phyloP scores from a whole-genome alignment of 306 rosid genomes.

The Myrica gale region DNA sequence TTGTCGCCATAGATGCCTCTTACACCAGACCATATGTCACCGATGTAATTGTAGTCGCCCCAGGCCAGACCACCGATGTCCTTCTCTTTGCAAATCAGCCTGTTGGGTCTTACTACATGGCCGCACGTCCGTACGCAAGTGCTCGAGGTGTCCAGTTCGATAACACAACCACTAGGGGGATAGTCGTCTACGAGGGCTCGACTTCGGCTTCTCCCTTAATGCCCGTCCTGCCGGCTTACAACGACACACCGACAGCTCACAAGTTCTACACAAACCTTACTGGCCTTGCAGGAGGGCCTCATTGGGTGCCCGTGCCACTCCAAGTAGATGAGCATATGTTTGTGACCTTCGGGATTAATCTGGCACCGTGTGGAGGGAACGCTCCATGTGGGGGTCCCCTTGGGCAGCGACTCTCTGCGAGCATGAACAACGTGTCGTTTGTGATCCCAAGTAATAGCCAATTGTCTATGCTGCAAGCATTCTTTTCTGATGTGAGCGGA shows the following conservation, averaged over 20 bases:
- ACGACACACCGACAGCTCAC: conserved; percentile 53
- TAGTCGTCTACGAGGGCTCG: conserved; percentile 40
- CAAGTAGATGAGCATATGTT: conserved; percentile 58
- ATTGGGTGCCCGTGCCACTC: conserved; percentile 52
- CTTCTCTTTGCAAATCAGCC: conserved; percentile 42
- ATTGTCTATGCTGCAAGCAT: conserved; percentile 56
- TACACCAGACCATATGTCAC: conserved; percentile 53
- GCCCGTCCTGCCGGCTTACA: conserved; percentile 42
- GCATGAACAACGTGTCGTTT: conserved; percentile 50
- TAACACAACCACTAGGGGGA: conserved; percentile 42
- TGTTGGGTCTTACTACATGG: conserved; percentile 65
- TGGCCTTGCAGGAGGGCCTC: conserved; percentile 38
- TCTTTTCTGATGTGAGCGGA: conserved; percentile 27
- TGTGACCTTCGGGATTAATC: conserved; percentile 39
- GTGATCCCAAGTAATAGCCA: conserved; percentile 26
- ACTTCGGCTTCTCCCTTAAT: conserved; percentile 27
- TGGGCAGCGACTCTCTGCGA: conserved; percentile 30
- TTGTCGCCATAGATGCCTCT: conserved; percentile 63
- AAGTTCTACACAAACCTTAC: conserved; percentile 46
- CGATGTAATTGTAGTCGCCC: conserved; percentile 41
- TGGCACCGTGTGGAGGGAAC: conserved; percentile 25
- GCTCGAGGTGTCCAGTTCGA: neutral
- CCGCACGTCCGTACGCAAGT: conserved; percentile 35
- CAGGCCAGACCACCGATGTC: conserved; percentile 65
- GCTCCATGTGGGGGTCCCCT: conserved; percentile 36